These are phyloP conservation scores for Pseudocercospora fuligena DNA, from an alignment of 2,329 filamentous ascomycete genomes.

Conservation along the genomic window DNA sequence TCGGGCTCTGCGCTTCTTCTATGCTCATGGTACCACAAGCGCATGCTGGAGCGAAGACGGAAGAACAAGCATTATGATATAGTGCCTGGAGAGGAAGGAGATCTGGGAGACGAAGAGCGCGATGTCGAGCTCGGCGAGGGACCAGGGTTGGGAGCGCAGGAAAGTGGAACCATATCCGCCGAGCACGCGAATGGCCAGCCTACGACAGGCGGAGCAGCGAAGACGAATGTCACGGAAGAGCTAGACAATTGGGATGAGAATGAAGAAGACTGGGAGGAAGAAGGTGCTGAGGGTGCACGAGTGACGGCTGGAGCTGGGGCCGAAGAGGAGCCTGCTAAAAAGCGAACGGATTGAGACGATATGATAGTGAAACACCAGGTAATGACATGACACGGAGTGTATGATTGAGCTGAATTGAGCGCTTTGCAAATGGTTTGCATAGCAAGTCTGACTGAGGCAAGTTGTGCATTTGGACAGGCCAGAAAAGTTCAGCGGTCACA, in stretches of 20 bases:
- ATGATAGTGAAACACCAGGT: background rate
- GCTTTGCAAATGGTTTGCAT: background rate
- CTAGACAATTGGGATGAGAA: slow-evolving; percentile 96
- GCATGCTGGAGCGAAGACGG: slow-evolving; percentile 89
- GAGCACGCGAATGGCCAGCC: slow-evolving; percentile 32
- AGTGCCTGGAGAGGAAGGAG: slow-evolving; percentile 65
- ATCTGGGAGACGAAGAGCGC: slow-evolving; percentile 48
- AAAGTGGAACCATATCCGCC: slow-evolving; percentile 37
- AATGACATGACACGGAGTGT: slow-evolving; percentile 1
- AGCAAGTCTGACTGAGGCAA: background rate
- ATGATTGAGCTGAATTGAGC: background rate
- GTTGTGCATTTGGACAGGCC: background rate
- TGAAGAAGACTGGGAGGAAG: slow-evolving; percentile 69
- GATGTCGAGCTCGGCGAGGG: slow-evolving; percentile 80
- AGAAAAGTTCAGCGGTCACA: background rate
- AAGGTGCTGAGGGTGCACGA: slow-evolving; percentile 48
- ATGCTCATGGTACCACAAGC: slow-evolving; percentile 90
- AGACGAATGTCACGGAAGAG: slow-evolving; percentile 74
- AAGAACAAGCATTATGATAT: slow-evolving; percentile 72
- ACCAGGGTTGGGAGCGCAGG: slow-evolving; percentile 41
- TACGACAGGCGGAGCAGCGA: slow-evolving; percentile 59
- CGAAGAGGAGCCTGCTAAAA: slow-evolving; percentile 45
- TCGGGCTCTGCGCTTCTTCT: slow-evolving; percentile 72
- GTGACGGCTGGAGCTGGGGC: slow-evolving; percentile 22
- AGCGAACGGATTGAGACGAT: slow-evolving; percentile 46